Base-by-base conservation (phyloP, 495 filamentous ascomycete species). In the Wilcoxina mikolae region DNA sequence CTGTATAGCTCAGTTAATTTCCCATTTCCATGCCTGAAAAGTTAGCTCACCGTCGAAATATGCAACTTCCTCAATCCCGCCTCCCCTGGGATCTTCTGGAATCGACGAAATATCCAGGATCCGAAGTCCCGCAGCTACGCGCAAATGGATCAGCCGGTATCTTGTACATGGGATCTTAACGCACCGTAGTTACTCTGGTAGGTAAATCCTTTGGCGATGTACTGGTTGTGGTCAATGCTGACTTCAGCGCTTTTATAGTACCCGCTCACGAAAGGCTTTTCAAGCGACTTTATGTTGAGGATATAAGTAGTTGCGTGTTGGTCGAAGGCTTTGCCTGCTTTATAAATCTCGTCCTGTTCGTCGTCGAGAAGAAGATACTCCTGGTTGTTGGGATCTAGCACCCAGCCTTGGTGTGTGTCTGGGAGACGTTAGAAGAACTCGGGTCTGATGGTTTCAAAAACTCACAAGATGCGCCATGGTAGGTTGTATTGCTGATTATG, bases 161-260 rank as follows among this genome's bases (percentile, higher is more conserved):
- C 7, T 7, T 7, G 31, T 7, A 35, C 7, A 15, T 35, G 31
- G n/a, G n/a, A n/a, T n/a, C n/a, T n/a, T n/a, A n/a, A n/a, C 31
- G 7, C 15, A 23, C 73, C 76, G 68, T 81, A 81, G 66, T 80
- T 77, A 54, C 69, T 71, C 65, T 81, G 78, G 62, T 77, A 80
- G 2, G 65, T 62, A 25, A 71, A 68, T 27, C 73, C 74, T 38
- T 78, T 68, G 56, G 68, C 60, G 54, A 80, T 67, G 60, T 79
- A 81, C 62, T 80, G 78, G 66, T 80, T 81, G 66, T 81, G 78
- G 61, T 81, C 78, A 57, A 81, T 76, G 20, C 68, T 67, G 53
- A 70, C 66, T 51, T 69, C 70, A 15, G 65, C 64, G 31, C 70
- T 72, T 55, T 73, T 69, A 69, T 75, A 80, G 67, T 68, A 62